Evolutionary conservation across 768 basidiomycete genomes (phyloP).

Genomic region (Tylopilus intermedius): DNA sequence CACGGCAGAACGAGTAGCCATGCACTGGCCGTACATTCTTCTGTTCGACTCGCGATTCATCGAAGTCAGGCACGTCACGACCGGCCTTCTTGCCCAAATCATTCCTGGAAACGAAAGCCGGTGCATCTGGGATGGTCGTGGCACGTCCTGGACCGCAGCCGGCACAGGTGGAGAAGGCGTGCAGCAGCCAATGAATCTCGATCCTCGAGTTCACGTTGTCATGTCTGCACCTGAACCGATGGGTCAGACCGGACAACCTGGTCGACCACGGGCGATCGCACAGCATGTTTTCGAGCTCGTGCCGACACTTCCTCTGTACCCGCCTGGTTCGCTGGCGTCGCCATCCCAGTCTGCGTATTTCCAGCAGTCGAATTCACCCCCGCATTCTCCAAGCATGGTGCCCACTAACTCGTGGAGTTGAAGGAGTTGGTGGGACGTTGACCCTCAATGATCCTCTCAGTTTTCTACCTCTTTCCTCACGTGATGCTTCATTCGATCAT

Average conservation of each 20-base stretch:
- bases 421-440: background rate
- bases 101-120: slow-evolving; percentile 76
- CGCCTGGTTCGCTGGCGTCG: slow-evolving; percentile 45
- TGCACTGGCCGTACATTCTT: slow-evolving; percentile 84
- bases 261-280: slow-evolving; percentile 46
- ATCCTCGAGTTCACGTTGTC: slow-evolving; percentile 82
- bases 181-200: slow-evolving; percentile 50
- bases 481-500: background rate
- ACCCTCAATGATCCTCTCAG: background rate
- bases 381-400: slow-evolving; percentile 47
- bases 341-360: slow-evolving; percentile 51
- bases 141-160: slow-evolving; percentile 28
- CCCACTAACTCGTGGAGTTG: slow-evolving; percentile 22
- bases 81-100: slow-evolving; percentile 76
- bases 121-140: slow-evolving; percentile 87
- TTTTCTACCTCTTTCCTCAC: background rate
- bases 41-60: slow-evolving; percentile 88
- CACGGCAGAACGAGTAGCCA: slow-evolving; percentile 79
- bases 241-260: slow-evolving; percentile 35
- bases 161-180: slow-evolving; percentile 31
- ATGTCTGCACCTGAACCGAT: slow-evolving; percentile 55
- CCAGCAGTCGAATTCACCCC: slow-evolving; percentile 49
- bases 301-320: slow-evolving; percentile 35
- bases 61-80: slow-evolving; percentile 81
- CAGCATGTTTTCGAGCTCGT: slow-evolving; percentile 79